These are phyloP conservation scores for Chrysanthemum lavandulifolium DNA, from an alignment of 129 eudicot species.

Conservation along the genomic window DNA sequence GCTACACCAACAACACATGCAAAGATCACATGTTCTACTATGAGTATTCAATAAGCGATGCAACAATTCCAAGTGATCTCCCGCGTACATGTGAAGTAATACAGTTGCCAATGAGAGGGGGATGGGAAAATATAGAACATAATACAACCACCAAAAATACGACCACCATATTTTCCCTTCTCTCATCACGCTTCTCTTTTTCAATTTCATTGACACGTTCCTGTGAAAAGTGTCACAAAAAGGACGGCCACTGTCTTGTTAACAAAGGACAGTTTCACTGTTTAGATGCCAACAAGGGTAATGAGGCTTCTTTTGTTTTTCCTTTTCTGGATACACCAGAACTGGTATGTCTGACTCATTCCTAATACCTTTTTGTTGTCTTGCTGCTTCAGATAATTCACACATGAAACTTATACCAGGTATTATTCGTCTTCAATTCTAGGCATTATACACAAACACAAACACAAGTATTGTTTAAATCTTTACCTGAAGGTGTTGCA, in stretches of 20 bases:
- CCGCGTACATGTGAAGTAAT: constrained; percentile 14
- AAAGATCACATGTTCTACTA: constrained; percentile 21
- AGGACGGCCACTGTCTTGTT: constrained; percentile 14
- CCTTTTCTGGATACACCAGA: constrained; percentile 11
- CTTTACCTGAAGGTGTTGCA: background rate
- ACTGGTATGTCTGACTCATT: background rate
- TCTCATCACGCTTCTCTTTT: too few relatives aligned
- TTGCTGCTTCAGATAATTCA: background rate
- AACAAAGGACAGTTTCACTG: constrained; percentile 18
- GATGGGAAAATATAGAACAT: too few relatives aligned
- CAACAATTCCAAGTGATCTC: constrained; percentile 16
- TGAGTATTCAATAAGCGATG: background rate
- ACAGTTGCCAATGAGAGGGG: background rate
- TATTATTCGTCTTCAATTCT: constrained; percentile 1
- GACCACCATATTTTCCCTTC: constrained; percentile 16
- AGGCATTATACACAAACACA: background rate
- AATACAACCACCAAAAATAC: background rate
- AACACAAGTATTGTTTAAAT: background rate
- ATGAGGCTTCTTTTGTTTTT: background rate
- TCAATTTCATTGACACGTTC: constrained; percentile 15
- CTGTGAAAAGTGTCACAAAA: constrained; percentile 17
- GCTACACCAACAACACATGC: background rate
- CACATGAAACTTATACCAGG: constrained; percentile 1
- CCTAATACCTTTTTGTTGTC: background rate
- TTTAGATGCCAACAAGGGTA: constrained; percentile 18